phyloP scores from a whole-genome alignment of 768 basidiomycete species.

The Porphyrellus cyaneotinctus region DNA sequence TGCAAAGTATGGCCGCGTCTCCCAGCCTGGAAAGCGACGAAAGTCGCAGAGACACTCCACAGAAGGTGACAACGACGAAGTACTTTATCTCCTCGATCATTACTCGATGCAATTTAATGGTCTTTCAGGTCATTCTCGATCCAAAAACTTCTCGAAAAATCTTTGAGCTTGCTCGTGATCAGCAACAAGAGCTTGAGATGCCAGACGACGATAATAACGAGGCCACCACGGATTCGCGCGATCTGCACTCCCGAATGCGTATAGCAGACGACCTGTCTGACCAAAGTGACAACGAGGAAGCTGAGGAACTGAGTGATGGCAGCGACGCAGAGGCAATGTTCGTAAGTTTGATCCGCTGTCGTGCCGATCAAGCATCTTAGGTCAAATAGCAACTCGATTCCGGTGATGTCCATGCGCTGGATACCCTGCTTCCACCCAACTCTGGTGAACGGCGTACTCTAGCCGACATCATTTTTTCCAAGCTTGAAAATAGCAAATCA shows the following conservation, averaged over 20 bases:
- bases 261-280: constrained; percentile 53
- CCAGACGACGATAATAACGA: constrained; percentile 44
- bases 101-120: constrained; percentile 1
- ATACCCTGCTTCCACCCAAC: constrained; percentile 73
- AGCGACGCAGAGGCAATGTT: constrained; percentile 56
- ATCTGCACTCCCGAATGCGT: constrained; percentile 23
- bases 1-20: constrained; percentile 74
- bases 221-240: constrained; percentile 23
- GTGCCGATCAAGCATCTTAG: constrained; percentile 2
- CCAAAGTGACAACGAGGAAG: constrained; percentile 43
- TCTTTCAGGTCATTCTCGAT: constrained; percentile 61
- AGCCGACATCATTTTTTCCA: constrained; percentile 95
- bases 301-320: constrained; percentile 19
- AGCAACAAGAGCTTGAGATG: constrained; percentile 84
- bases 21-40: constrained; percentile 71
- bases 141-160: constrained; percentile 82
- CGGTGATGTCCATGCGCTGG: constrained; percentile 81
- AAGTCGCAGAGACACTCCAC: constrained; percentile 46
- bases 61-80: constrained; percentile 60
- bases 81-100: constrained; percentile 25
- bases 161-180: constrained; percentile 86
- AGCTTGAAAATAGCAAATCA: constrained; percentile 68
- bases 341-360: constrained; percentile 36
- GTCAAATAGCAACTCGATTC: constrained; percentile 77
- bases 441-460: constrained; percentile 77